Base-by-base conservation (phyloP, 805 yeast genomes). In the Starmerella powellii region DNA sequence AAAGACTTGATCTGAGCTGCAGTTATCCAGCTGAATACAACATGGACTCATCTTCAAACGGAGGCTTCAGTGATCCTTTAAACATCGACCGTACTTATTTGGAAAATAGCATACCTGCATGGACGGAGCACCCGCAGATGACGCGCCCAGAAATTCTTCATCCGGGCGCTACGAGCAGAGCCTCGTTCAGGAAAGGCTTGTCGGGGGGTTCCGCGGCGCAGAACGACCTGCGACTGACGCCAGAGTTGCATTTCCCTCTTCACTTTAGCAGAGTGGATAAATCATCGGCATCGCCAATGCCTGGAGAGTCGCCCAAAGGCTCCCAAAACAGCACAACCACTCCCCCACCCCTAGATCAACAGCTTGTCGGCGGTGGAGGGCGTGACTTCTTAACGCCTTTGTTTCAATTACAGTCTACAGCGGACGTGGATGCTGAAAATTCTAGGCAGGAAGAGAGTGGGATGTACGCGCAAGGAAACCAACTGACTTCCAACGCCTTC, bases 1-100 rank as follows among this genome's bases (percentile, higher is more conserved):
- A 60, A n/a, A 62, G 91, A 40, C 64, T 82, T 20, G 66, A 74
- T 11, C 63, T 81, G 37, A 70, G 66, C 40, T 82, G 94, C 56
- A 64, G 68, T 20, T 82, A 88, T 81, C 91, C 93, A 16, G 59
- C 58, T 23, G 26, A 23, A 23, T 23, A 23, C 6, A 8, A 8
- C 26, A 6, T 6, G 26, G 26, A 10, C 6, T 23, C 26, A 23
- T 23, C 10, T 10, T 8, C 26, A n/a, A n/a, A n/a, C n/a, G n/a
- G n/a, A n/a, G n/a, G n/a, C n/a, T n/a, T n/a, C n/a, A n/a, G n/a
- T n/a, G n/a, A n/a, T n/a, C n/a, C n/a, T n/a, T n/a, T n/a, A n/a
- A n/a, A n/a, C n/a, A n/a, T n/a, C n/a, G n/a, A n/a, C n/a, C n/a
- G n/a, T n/a, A n/a, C n/a, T n/a, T n/a, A n/a, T 23, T 23, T 31